Conservation (phyloP, 148 eudicot genomes). For the Cornus suecica region DNA sequence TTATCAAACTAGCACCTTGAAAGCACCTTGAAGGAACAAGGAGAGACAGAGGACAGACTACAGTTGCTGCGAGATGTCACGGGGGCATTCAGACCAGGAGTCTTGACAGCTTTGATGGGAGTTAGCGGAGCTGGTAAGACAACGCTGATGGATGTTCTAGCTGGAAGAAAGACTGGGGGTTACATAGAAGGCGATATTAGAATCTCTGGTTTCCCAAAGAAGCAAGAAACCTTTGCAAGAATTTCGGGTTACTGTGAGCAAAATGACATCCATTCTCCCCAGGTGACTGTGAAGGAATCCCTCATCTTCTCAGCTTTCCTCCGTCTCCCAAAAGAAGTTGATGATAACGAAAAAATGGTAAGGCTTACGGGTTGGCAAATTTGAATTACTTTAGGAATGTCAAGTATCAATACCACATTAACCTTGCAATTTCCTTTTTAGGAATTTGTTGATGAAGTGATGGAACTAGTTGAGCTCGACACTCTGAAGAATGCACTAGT, state of each 20-base stretch:
- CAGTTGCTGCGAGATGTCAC: constrained; percentile 65
- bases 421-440: constrained; percentile 6
- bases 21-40: constrained; percentile 35
- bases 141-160: constrained; percentile 71
- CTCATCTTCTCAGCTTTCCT: constrained; percentile 72
- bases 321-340: constrained; percentile 56
- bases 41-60: constrained; percentile 62
- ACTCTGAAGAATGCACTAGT: constrained; percentile 54
- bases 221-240: constrained; percentile 76
- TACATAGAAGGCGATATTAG: constrained; percentile 66
- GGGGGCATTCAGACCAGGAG: constrained; percentile 72
- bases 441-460: constrained; percentile 65
- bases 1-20: background rate
- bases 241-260: constrained; percentile 79
- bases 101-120: constrained; percentile 77
- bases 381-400: background rate
- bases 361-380: constrained; percentile 2
- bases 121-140: constrained; percentile 88
- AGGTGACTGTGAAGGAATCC: constrained; percentile 63
- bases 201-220: constrained; percentile 64
- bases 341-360: constrained; percentile 60
- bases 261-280: constrained; percentile 71
- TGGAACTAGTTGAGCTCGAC: constrained; percentile 60
- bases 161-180: constrained; percentile 75
- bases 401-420: background rate